Evolutionary conservation across 352 stramenopile genomes (phyloP), one percentile per base, ranked within the genome.

Genomic region (Poterioochromonas sp.): DNA sequence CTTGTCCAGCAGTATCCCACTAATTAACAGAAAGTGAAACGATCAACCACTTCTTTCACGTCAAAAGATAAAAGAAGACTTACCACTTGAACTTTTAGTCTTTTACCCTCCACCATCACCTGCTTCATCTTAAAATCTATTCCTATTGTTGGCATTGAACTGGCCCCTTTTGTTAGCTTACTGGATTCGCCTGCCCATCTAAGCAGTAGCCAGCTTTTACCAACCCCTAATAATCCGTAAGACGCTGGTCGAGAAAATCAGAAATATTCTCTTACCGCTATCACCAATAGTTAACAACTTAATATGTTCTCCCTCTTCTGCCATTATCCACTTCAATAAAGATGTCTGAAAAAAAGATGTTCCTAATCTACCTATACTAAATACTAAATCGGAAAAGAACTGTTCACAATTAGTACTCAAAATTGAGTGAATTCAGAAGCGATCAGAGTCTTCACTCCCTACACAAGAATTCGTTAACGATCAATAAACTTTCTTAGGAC

Each of bases 231-330:
- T 2, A 8, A 12, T 32, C 8, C 51, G 51, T 32, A 5, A 62
- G 29, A 32, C 2, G 29, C 26, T 8, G 29, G 26, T 8, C 8
- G 29, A 62, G 51, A 22, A 62, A 62, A 32, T 8, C 8, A 32
- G 51, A 12, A 62, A 62, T 62, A 8, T 62, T 8, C 2, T 34
- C 51, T 76, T 82, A 97, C 92, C 92, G 83, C 89, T 96, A 82
- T 98, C 93, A 37, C 93, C 93, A 77, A 98, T 97, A 90, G 97
- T 97, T 58, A 98, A 88, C 77, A 98, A 85, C 84, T 98, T 98
- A 83, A 98, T 96, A 86, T 97, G 93, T 39, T 5, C 5, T 8
- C 26, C 58, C 8, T 68, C 58, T 15, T 68, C 58, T 37, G 58
- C 34, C 34, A 39, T 39, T 68, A 26, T 39, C 47, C 15, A n/a